Evolutionary conservation across 108 stramenopile species (phyloP).

Genomic region (Skeletonema potamos): DNA sequence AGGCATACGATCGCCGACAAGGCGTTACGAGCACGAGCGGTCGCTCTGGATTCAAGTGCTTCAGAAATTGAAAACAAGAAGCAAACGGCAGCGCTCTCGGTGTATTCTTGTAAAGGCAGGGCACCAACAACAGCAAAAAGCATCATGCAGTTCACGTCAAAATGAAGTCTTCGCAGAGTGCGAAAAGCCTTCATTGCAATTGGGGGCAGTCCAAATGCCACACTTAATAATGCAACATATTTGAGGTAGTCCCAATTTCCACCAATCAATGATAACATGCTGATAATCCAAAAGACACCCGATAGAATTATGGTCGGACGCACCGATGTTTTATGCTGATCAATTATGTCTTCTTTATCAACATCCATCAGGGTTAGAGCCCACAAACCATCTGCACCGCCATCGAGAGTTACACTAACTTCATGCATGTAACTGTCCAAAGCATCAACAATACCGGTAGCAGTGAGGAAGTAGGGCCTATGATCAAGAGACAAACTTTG

Average conservation of each 20-base stretch:
- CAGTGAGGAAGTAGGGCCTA: conserved; percentile 33
- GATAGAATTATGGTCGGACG: conserved; percentile 41
- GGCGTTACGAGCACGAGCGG: conserved; percentile 72
- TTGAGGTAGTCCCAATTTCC: conserved; percentile 65
- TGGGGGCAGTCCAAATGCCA: conserved; percentile 61
- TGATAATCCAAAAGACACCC: conserved; percentile 64
- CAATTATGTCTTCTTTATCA: conserved; percentile 4
- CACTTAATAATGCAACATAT: conserved; percentile 59
- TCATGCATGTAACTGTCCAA: conserved; percentile 23
- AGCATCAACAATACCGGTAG: conserved; percentile 18
- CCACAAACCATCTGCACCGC: conserved; percentile 37
- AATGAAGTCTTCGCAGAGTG: conserved; percentile 49
- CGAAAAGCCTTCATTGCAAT: conserved; percentile 64
- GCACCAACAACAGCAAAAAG: conserved; percentile 78
- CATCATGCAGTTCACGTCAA: conserved; percentile 87
- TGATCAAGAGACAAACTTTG: conserved; percentile 49
- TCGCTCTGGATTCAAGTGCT: conserved; percentile 66
- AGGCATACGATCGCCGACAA: conserved; percentile 69
- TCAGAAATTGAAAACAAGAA: conserved; percentile 79
- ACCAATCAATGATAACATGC: conserved; percentile 62
- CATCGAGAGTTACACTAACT: conserved; percentile 15
- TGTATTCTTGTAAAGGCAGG: conserved; percentile 68
- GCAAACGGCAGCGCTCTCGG: conserved; percentile 81
- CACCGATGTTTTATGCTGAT: conserved; percentile 21
- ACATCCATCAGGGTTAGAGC: conserved; percentile 14